These are phyloP conservation scores for Phaeosphaeria sp. DNA, from an alignment of 2,329 filamentous ascomycete species.

Conservation along the genomic window DNA sequence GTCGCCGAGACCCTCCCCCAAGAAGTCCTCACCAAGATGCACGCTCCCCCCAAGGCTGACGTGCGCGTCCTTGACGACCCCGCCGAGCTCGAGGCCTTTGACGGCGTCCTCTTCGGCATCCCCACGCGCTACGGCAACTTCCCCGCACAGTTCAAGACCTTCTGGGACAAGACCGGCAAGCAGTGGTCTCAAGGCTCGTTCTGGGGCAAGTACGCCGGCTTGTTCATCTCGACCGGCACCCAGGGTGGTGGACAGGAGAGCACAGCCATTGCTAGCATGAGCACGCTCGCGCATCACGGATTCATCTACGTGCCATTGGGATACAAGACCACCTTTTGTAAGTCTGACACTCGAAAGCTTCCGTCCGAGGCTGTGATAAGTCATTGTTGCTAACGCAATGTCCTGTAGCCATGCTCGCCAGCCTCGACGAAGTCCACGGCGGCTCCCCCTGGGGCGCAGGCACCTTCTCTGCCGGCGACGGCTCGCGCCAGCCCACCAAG, in stretches of 20 bases:
- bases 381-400: slow-evolving; percentile 3
- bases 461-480: slow-evolving; percentile 80
- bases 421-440: slow-evolving; percentile 81
- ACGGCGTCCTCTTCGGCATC: slow-evolving; percentile 91
- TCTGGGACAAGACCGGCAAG: slow-evolving; percentile 88
- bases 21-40: slow-evolving; percentile 88
- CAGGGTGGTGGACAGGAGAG: slow-evolving; percentile 89
- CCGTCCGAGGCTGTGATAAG: too few relatives aligned
- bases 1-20: slow-evolving; percentile 84
- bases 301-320: slow-evolving; percentile 96
- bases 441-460: slow-evolving; percentile 93
- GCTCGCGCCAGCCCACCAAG: slow-evolving; percentile 78
- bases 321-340: slow-evolving; percentile 78
- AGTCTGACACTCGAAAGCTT: too few relatives aligned
- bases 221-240: slow-evolving; percentile 89
- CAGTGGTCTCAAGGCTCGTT: slow-evolving; percentile 81
- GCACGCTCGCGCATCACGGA: slow-evolving; percentile 89
- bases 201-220: slow-evolving; percentile 86
- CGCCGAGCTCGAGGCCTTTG: slow-evolving; percentile 73
- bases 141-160: slow-evolving; percentile 91
- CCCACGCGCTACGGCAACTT: slow-evolving; percentile 98
- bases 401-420: slow-evolving; percentile 62
- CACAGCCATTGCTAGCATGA: slow-evolving; percentile 80
- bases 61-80: slow-evolving; percentile 68
- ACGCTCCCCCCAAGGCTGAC: slow-evolving; percentile 79